phyloP scores from a whole-genome alignment of 2,329 filamentous ascomycete species.

The Aureobasidium sp. region DNA sequence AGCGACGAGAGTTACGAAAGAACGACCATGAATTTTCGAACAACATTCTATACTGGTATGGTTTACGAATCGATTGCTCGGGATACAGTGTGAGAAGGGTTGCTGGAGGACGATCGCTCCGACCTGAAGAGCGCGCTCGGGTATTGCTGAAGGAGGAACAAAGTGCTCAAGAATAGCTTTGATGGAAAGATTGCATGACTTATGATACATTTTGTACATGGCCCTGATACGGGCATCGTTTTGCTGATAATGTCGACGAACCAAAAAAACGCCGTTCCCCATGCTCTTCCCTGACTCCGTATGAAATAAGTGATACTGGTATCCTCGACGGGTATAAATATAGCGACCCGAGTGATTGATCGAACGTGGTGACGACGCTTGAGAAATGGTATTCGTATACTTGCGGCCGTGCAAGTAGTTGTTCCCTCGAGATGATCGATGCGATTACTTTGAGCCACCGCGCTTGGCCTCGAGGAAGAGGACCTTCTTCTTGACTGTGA shows the following conservation, averaged over 20 bases:
- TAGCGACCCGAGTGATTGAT: neutral
- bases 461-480: constrained; percentile 84
- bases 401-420: neutral
- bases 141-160: too few species aligned
- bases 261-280: neutral
- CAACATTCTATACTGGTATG: neutral
- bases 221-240: neutral
- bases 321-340: neutral
- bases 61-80: neutral
- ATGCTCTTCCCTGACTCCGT: constrained; percentile 6
- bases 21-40: neutral
- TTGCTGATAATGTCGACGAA: neutral
- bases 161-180: neutral
- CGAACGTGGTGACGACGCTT: neutral
- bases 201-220: constrained; percentile 10
- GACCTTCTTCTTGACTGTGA: constrained; percentile 80
- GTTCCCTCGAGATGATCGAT: neutral
- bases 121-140: neutral
- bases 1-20: neutral
- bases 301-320: neutral
- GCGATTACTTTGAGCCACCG: constrained; percentile 3
- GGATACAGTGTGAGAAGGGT: neutral
- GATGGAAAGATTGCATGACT: neutral
- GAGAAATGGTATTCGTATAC: too few species aligned
- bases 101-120: neutral